phyloP scores from a whole-genome alignment of 148 eudicot species.

The Mesembryanthemum crystallinum region DNA sequence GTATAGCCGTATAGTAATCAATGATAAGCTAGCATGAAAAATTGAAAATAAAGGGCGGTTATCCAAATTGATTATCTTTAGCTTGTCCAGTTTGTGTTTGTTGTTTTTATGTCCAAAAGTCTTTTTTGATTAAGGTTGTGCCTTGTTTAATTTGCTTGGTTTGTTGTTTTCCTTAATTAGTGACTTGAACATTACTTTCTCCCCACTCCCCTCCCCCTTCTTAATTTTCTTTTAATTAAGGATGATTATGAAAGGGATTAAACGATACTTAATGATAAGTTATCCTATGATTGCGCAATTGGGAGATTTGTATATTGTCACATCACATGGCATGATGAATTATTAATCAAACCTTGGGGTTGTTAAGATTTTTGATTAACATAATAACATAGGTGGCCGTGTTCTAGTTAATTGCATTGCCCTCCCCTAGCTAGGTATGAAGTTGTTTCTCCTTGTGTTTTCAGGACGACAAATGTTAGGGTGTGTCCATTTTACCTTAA shows the following conservation, averaged over 20 bases:
- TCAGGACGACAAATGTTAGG: neutral
- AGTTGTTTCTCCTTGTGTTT: slow-evolving; percentile 2
- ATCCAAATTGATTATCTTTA: too few relatives aligned
- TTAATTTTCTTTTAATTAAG: neutral
- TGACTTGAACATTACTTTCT: neutral
- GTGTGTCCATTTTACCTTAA: neutral
- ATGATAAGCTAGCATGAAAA: too few relatives aligned
- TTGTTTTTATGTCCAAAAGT: too few relatives aligned
- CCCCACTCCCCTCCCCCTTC: neutral
- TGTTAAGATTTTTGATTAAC: neutral
- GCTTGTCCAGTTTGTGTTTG: too few relatives aligned
- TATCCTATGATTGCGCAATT: slow-evolving; percentile 1
- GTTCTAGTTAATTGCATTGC: neutral
- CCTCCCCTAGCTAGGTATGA: neutral
- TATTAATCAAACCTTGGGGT: neutral
- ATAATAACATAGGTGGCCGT: neutral
- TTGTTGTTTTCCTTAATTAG: neutral
- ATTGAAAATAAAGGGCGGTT: too few relatives aligned
- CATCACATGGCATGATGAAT: slow-evolving; percentile 15
- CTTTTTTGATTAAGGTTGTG: neutral
- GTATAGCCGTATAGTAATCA: too few relatives aligned
- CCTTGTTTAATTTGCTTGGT: neutral
- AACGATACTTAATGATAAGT: neutral
- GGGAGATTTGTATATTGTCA: neutral
- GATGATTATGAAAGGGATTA: neutral